Percentiles rank a stretch among this genome's conserved stretches.
phyloP scores from a whole-genome alignment of 106 monocot species.

The Amphibolis antarctica region DNA sequence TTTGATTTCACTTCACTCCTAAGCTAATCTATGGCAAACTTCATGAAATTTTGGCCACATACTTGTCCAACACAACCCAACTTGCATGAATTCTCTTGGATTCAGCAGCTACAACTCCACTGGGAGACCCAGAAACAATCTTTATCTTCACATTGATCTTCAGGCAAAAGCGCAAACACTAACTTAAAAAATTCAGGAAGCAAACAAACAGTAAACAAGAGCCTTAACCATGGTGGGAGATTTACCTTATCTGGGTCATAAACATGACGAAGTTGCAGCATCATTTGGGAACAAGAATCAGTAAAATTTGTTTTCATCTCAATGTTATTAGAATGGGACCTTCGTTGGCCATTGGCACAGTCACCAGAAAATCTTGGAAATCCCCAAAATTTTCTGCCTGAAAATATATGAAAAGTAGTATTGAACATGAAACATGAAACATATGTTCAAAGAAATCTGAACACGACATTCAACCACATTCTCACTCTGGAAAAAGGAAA shows the following conservation, averaged over 20 bases:
- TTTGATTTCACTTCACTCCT: no score
- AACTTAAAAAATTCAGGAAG: background rate
- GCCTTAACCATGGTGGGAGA: background rate
- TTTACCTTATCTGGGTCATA: constrained; percentile 79
- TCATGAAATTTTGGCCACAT: background rate
- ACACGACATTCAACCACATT: background rate
- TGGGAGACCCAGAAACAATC: constrained; percentile 79
- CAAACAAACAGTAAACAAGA: background rate
- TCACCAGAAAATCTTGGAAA: constrained; percentile 90
- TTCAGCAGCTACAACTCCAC: constrained; percentile 80
- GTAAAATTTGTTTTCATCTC: constrained; percentile 79
- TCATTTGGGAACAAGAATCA: constrained; percentile 76
- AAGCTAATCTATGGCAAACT: no score
- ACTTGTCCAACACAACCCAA: constrained; percentile 98
- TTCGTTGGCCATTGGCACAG: constrained; percentile 66
- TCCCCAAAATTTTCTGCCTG: constrained; percentile 86
- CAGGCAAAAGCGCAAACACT: constrained; percentile 1
- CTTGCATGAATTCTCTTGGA: constrained; percentile 63
- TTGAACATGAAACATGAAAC: no score
- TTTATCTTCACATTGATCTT: constrained; percentile 88
- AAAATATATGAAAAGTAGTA: no score
- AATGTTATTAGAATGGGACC: constrained; percentile 29
- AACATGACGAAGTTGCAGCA: constrained; percentile 74
- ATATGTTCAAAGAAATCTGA: background rate
- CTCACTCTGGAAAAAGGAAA: no score